phyloP scores from a whole-genome alignment of 148 eudicot genomes.

The Diospyros lotus region DNA sequence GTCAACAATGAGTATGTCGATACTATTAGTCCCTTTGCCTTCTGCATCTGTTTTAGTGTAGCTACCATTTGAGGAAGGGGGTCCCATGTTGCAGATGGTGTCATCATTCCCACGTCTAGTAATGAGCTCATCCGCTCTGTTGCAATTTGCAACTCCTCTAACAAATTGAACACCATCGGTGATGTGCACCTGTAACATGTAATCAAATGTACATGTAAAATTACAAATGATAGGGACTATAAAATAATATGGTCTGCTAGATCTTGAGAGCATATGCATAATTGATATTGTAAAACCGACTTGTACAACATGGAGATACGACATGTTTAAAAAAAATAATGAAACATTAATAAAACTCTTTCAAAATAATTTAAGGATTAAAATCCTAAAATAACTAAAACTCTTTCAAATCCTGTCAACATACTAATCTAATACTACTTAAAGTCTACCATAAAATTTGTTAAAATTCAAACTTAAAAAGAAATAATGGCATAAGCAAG shows the following conservation, averaged over 20 bases:
- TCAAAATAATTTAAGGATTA: no score
- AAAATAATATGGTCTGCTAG: neutral
- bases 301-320: no score
- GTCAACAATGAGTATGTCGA: constrained; percentile 72
- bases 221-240: neutral
- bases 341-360: no score
- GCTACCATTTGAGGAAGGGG: constrained; percentile 19
- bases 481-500: no score
- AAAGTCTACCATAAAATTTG: no score
- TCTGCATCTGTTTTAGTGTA: constrained; percentile 15
- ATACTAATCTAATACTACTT: no score
- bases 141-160: constrained; percentile 26
- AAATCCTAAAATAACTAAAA: no score
- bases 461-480: no score
- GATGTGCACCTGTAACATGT: constrained; percentile 54
- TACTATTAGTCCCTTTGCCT: constrained; percentile 17
- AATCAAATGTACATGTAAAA: neutral
- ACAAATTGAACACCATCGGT: constrained; percentile 85
- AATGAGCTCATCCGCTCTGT: constrained; percentile 15
- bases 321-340: no score
- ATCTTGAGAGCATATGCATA: neutral
- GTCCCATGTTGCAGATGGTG: constrained; percentile 8
- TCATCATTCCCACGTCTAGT: constrained; percentile 11
- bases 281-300: no score
- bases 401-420: no score